Percentiles rank a stretch among this genome's conserved stretches.
Evolutionary conservation across 2,329 filamentous ascomycete genomes (phyloP).

Genomic region (Phyllosticta citribraziliensis): DNA sequence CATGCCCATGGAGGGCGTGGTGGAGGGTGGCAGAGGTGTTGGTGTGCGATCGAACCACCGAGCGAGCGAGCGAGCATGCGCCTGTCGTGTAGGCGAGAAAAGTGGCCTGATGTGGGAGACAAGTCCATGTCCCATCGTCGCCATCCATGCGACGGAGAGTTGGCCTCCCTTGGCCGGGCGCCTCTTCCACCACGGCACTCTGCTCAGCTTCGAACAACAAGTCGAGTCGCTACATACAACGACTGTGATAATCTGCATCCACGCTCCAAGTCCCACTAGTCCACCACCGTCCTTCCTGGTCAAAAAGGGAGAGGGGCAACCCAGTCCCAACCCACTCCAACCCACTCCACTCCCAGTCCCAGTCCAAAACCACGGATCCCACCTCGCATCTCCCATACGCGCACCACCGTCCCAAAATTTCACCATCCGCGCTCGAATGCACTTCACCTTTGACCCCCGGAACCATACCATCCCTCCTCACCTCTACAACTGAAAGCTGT

Average conservation of each 20-base stretch:
- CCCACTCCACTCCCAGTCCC: not conserved
- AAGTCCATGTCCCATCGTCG: not conserved
- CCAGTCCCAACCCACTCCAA: not conserved
- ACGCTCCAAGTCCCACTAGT: not conserved
- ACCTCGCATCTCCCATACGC: not conserved
- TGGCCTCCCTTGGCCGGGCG: not conserved
- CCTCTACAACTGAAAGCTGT: conserved; percentile 5
- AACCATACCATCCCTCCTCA: conserved; percentile 6
- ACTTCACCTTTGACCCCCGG: conserved; percentile 5
- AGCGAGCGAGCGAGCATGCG: not conserved
- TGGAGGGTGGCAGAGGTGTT: not conserved
- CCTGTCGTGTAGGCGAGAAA: not conserved
- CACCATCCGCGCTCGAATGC: conserved; percentile 6
- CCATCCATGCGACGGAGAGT: not conserved
- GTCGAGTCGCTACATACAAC: not conserved
- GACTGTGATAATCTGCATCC: not conserved
- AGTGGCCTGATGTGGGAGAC: not conserved
- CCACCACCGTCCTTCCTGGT: no score
- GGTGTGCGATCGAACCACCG: not conserved
- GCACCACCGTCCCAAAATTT: not conserved
- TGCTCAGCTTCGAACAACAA: no score
- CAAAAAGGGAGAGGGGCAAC: not conserved
- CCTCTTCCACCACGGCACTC: no score
- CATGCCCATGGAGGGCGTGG: not conserved
- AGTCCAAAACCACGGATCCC: not conserved